A percentile compares a stretch with the other conserved stretches of the same genome.
These are phyloP conservation scores for Poa annua DNA, from an alignment of 176 grass and related monocot genomes.

Conservation along the genomic window DNA sequence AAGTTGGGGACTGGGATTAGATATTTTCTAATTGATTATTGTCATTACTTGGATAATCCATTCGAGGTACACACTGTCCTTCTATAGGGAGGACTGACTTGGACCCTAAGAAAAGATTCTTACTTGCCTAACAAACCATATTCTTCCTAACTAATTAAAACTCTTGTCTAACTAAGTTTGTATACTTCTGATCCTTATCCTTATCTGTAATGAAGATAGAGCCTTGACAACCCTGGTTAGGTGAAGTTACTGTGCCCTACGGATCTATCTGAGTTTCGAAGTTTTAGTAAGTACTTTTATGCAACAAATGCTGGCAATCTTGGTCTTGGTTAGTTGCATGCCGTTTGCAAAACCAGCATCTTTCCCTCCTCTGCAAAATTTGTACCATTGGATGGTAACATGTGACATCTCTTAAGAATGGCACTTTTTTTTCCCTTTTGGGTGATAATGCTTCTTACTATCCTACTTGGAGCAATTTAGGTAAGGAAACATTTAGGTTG, in stretches of 20 bases:
- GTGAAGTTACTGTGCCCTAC: not conserved
- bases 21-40: slow-evolving; percentile 13
- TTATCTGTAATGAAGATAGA: not conserved
- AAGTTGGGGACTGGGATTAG: slow-evolving; percentile 8
- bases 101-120: not conserved
- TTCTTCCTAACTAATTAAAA: not conserved
- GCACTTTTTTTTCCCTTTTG: not conserved
- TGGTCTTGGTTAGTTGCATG: slow-evolving; percentile 8
- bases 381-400: not conserved
- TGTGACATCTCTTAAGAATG: not conserved
- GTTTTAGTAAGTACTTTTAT: slow-evolving; percentile 5
- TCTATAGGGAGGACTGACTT: not conserved
- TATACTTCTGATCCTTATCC: not conserved
- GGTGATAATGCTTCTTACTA: not conserved
- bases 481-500: not conserved
- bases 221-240: not conserved
- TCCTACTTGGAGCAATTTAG: slow-evolving; percentile 8
- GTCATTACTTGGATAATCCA: not conserved
- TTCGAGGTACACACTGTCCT: not conserved
- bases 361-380: not conserved
- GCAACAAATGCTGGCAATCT: not conserved
- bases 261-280: slow-evolving; percentile 9
- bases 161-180: not conserved
- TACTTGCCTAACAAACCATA: not conserved
- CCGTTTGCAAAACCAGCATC: not conserved